Conservation (phyloP, 352 stramenopile genomes). For the Aphanomyces euteiches region DNA sequence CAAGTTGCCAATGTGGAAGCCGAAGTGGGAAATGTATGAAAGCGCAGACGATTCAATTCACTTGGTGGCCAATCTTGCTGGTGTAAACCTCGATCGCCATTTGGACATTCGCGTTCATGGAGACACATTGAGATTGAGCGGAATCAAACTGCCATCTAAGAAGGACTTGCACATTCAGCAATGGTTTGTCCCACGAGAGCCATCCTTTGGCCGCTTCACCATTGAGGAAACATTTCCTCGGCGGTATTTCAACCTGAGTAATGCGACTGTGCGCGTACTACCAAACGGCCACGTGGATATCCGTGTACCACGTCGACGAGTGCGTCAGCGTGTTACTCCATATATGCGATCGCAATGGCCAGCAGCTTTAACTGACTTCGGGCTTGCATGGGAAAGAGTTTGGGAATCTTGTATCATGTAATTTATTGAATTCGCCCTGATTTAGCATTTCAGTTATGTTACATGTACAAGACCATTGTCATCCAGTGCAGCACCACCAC, state of each 20-base stretch:
- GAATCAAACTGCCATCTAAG: conserved; percentile 13
- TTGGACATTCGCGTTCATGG: conserved; percentile 6
- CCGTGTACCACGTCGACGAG: not conserved
- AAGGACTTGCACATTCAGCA: not conserved
- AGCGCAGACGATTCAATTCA: not conserved
- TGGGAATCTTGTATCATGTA: not conserved
- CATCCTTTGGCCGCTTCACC: conserved; percentile 12
- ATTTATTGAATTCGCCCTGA: not conserved
- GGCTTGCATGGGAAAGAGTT: not conserved
- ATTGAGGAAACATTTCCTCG: conserved; percentile 4
- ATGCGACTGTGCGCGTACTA: not conserved
- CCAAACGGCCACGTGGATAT: conserved; percentile 3
- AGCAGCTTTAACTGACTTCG: not conserved
- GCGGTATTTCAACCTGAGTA: not conserved
- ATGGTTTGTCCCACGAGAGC: not conserved
- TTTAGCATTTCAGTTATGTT: not conserved
- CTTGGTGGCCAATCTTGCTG: conserved; percentile 12
- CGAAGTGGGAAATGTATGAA: not conserved
- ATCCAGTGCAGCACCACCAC: not conserved
- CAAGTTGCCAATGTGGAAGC: conserved; percentile 1
- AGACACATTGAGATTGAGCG: conserved; percentile 7
- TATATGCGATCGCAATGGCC: not conserved
- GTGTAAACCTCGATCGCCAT: not conserved
- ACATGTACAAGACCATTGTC: not conserved
- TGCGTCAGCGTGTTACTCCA: not conserved